Evolutionary conservation across 257 asterid genomes (phyloP).

Genomic region (Cynanchum wilfordii): DNA sequence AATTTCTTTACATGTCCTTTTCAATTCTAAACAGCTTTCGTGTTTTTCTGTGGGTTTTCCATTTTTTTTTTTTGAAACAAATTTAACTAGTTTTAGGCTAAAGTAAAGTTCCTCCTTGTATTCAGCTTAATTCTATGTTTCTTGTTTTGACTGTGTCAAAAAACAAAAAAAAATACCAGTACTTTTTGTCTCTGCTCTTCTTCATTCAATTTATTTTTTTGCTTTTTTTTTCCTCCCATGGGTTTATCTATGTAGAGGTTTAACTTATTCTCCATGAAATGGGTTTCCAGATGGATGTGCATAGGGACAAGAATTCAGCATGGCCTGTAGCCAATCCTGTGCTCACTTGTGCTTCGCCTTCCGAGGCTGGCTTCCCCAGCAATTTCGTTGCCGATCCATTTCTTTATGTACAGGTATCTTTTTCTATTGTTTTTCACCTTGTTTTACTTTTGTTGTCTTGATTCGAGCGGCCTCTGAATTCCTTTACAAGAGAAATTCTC

Average conservation of each 20-base stretch:
- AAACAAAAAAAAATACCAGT: background rate
- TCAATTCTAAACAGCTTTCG: background rate
- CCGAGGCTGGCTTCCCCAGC: conserved; percentile 82
- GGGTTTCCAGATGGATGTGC: conserved; percentile 54
- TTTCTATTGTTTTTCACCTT: conserved; percentile 5
- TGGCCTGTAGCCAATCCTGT: conserved; percentile 97
- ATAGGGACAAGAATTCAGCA: conserved; percentile 70
- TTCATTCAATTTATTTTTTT: background rate
- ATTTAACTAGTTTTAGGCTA: background rate
- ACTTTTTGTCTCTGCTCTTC: no score
- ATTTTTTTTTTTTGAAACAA: background rate
- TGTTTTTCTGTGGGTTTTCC: background rate
- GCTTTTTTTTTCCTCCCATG: background rate
- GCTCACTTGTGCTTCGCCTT: conserved; percentile 82
- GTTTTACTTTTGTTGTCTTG: background rate
- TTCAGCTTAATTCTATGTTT: background rate
- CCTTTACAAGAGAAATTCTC: conserved; percentile 12
- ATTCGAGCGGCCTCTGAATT: background rate
- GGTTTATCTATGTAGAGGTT: conserved; percentile 8
- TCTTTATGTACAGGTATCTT: conserved; percentile 59
- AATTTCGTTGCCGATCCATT: conserved; percentile 96
- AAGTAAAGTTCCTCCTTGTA: background rate
- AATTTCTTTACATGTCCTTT: background rate
- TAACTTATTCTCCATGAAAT: conserved; percentile 16
- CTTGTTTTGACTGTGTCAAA: background rate